These are phyloP conservation scores for Punica granatum DNA, from an alignment of 345 rosid genomes.

Conservation along the genomic window DNA sequence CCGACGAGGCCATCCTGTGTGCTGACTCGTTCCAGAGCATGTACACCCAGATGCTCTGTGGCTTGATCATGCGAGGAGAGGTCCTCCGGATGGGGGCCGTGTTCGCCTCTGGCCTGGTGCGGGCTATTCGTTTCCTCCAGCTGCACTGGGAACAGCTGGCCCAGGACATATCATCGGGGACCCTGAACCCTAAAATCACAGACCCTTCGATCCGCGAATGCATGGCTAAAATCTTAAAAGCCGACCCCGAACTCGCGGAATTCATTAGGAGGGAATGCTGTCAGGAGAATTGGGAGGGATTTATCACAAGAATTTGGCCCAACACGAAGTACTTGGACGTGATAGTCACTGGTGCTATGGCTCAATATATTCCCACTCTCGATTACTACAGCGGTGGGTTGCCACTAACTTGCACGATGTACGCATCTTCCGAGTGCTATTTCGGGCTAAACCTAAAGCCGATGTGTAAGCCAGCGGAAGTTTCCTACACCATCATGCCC, in stretches of 20 bases:
- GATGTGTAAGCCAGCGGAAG: conserved; percentile 75
- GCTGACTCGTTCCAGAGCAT: conserved; percentile 81
- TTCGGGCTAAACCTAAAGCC: conserved; percentile 82
- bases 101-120: conserved; percentile 81
- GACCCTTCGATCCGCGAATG: conserved; percentile 41
- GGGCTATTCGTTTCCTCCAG: conserved; percentile 79
- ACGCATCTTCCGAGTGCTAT: conserved; percentile 91
- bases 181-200: conserved; percentile 41
- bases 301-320: conserved; percentile 76
- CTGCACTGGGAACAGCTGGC: conserved; percentile 55
- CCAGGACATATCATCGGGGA: conserved; percentile 52
- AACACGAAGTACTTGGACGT: conserved; percentile 83
- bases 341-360: conserved; percentile 93
- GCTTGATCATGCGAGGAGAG: conserved; percentile 55
- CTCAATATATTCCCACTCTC: conserved; percentile 86
- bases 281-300: conserved; percentile 57
- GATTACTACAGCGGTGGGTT: conserved; percentile 74
- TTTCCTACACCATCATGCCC: conserved; percentile 84
- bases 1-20: conserved; percentile 81
- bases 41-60: conserved; percentile 87
- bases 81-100: conserved; percentile 90
- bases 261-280: conserved; percentile 44
- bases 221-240: conserved; percentile 44
- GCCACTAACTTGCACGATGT: conserved; percentile 88
- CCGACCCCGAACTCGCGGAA: conserved; percentile 53